A percentile compares a stretch with the other conserved stretches of the same genome.
These are phyloP conservation scores for Scleromitrula shiraiana DNA, from an alignment of 2,329 filamentous ascomycete genomes.

Conservation along the genomic window DNA sequence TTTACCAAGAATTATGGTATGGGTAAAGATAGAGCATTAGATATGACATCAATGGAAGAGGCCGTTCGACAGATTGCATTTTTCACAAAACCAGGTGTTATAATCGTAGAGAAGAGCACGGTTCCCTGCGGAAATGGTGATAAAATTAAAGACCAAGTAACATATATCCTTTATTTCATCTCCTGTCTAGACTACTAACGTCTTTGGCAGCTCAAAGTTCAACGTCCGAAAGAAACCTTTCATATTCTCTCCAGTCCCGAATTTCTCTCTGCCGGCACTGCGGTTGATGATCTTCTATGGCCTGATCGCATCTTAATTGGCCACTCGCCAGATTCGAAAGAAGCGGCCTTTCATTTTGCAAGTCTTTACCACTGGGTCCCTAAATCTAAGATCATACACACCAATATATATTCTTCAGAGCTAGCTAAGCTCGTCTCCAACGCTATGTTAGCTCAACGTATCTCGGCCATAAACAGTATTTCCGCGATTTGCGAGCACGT, in stretches of 20 bases:
- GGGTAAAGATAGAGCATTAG: slow-evolving; percentile 63
- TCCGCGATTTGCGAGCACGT: slow-evolving; percentile 73
- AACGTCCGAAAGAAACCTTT: slow-evolving; percentile 57
- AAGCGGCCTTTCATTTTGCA: slow-evolving; percentile 55
- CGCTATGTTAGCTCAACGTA: slow-evolving; percentile 71
- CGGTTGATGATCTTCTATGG: slow-evolving; percentile 59
- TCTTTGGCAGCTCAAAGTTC: slow-evolving; percentile 42
- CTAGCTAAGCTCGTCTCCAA: slow-evolving; percentile 73
- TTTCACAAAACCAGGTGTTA: slow-evolving; percentile 56
- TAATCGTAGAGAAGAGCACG: slow-evolving; percentile 76
- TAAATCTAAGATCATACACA: slow-evolving; percentile 56
- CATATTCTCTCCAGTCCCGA: slow-evolving; percentile 77
- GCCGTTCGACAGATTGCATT: slow-evolving; percentile 60
- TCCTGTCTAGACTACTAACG: slow-evolving; percentile 12
- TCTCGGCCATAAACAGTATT: slow-evolving; percentile 74
- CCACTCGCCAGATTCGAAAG: slow-evolving; percentile 31
- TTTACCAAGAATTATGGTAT: slow-evolving; percentile 65
- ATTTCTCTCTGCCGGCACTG: slow-evolving; percentile 71
- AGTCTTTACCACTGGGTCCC: slow-evolving; percentile 68
- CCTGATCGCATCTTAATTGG: slow-evolving; percentile 73
- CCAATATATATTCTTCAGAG: slow-evolving; percentile 71
- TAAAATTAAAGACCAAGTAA: slow-evolving; percentile 59
- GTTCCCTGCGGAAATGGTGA: slow-evolving; percentile 70
- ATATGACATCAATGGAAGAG: slow-evolving; percentile 64
- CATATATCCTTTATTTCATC: slow-evolving; percentile 33